Conservation (phyloP, 75 land plant species). For the Cupressus sempervirens region DNA sequence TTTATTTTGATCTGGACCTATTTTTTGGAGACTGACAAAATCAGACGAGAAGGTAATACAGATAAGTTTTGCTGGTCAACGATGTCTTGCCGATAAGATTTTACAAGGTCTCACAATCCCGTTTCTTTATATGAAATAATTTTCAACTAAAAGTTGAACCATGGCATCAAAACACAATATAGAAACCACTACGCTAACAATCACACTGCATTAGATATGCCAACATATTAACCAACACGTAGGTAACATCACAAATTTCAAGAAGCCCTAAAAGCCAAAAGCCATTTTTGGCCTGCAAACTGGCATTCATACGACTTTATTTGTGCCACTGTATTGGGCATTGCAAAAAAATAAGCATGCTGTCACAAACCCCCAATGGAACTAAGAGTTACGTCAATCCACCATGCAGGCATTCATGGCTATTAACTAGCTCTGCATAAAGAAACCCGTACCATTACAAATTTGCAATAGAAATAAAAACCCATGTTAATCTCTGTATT, state of each 20-base stretch:
- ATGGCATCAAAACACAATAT: background rate
- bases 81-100: background rate
- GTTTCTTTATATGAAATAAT: background rate
- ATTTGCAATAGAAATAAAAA: background rate
- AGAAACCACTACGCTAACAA: background rate
- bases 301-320: background rate
- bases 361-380: background rate
- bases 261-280: background rate
- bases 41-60: background rate
- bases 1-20: background rate
- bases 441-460: background rate
- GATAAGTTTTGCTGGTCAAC: background rate
- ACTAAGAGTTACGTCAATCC: background rate
- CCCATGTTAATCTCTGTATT: constrained; percentile 4
- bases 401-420: background rate
- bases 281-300: background rate
- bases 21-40: background rate
- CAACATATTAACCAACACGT: background rate
- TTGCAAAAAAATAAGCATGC: background rate
- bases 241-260: background rate
- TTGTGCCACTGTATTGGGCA: background rate
- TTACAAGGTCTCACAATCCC: background rate
- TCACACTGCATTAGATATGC: background rate
- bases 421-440: background rate
- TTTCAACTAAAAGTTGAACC: background rate